A percentile compares a stretch with the other conserved stretches of the same genome.
These are phyloP conservation scores for Cyclostephanos invisitatus DNA, from an alignment of 108 stramenopile species.

Conservation along the genomic window DNA sequence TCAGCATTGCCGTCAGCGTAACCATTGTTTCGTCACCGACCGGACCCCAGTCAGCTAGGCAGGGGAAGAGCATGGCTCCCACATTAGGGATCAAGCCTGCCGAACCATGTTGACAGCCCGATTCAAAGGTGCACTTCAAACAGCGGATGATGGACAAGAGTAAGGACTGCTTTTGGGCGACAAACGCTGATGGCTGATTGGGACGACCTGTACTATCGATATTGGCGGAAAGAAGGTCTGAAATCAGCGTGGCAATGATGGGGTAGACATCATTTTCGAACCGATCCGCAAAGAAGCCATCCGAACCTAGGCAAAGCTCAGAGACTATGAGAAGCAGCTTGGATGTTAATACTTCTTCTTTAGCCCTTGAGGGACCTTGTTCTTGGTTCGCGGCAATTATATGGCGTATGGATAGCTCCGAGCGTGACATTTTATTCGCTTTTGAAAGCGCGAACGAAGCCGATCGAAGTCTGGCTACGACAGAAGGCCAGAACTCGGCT, in stretches of 20 bases:
- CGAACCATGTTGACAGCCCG: constrained; percentile 27
- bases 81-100: constrained; percentile 35
- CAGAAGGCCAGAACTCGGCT: constrained; percentile 50
- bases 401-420: constrained; percentile 27
- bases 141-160: constrained; percentile 31
- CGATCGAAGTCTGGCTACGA: constrained; percentile 34
- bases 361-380: constrained; percentile 5
- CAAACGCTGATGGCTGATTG: constrained; percentile 2
- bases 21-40: constrained; percentile 27
- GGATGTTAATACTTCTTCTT: constrained; percentile 30
- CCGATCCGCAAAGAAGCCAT: constrained; percentile 47
- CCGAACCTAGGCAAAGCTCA: constrained; percentile 36
- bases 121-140: constrained; percentile 34
- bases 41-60: constrained; percentile 26
- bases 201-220: constrained; percentile 3
- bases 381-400: constrained; percentile 34
- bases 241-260: constrained; percentile 32
- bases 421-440: constrained; percentile 17
- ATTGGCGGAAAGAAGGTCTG: constrained; percentile 6
- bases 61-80: constrained; percentile 49
- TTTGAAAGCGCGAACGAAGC: constrained; percentile 16
- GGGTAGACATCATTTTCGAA: constrained; percentile 52
- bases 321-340: constrained; percentile 38
- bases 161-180: constrained; percentile 14
- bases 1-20: constrained; percentile 47